Base-by-base conservation (phyloP, 2,329 filamentous ascomycete genomes). In the Fusarium mundagurra region DNA sequence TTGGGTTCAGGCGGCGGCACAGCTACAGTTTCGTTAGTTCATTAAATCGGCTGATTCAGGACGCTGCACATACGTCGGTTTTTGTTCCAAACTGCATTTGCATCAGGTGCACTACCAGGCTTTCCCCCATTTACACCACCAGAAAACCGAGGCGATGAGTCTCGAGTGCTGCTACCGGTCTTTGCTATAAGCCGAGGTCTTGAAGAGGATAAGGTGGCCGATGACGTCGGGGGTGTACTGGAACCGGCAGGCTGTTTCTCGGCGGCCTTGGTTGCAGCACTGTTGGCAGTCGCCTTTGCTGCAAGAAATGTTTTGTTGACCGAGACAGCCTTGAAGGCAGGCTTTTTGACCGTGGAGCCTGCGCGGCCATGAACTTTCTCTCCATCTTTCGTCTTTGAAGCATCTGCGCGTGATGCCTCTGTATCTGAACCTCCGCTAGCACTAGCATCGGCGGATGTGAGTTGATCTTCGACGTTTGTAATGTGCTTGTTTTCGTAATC, bases 21-120 rank as follows among this genome's bases (percentile, higher is more conserved):
- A 59, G 90, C 90, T 92, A 76, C 47, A 54, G 41, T 63, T 51
- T 51, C 24, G 81, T 75, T 64, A 79, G 76, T 69, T 57, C 69
- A 53, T 58, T 43, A 17, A 33, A 34, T 41, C 53, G 60, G 48
- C 62, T 38, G 54, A 48, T 50, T 36, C 48, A n/a, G 18, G 39
- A 41, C 59, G 31, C 33, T 58, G 48, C 60, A 85, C 92, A 81
- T 89, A 92, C 93, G 93, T 86, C 92, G 88, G 81, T 96, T 97
- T 84, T 95, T 95, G 84, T 96, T 97, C 94, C 94, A 97, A 45
- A 97, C 93, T 61, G 89, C 92, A 81, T 86, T 93, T 36, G 89
- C 88, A 81, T 95, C 93, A 20, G 93, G 92, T 33, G 90, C 91
- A 69, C 88, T 80, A 24, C 88, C 86, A 39, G 88, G 78, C 72